Conservation (phyloP, 768 basidiomycete species). For the Mycena rosella region DNA sequence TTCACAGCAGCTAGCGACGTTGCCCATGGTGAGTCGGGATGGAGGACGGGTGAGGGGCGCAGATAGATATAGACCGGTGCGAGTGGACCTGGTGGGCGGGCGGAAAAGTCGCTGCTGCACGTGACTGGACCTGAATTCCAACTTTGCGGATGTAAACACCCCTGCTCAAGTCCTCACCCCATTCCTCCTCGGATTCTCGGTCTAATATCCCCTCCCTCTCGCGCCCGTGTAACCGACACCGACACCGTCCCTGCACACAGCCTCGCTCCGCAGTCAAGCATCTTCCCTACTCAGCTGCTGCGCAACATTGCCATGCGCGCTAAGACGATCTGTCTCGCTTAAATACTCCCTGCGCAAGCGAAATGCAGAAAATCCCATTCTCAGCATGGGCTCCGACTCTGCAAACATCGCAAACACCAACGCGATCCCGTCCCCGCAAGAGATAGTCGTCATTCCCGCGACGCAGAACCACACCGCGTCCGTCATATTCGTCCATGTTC, state of each 20-base stretch:
- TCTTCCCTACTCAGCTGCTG: constrained; percentile 27
- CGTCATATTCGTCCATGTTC: constrained; percentile 79
- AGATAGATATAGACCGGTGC: constrained; percentile 1
- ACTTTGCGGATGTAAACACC: no score
- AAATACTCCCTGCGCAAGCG: constrained; percentile 24
- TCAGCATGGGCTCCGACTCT: background rate
- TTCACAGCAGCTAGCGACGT: constrained; percentile 84
- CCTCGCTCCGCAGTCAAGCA: constrained; percentile 27
- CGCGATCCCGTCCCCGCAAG: constrained; percentile 13
- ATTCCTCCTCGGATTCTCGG: no score
- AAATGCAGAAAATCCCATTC: background rate
- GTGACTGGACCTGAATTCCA: background rate
- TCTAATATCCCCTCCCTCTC: background rate
- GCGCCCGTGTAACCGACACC: no score
- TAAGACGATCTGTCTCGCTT: constrained; percentile 8
- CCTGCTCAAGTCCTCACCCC: no score
- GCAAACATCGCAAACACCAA: constrained; percentile 33
- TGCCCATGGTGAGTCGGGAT: constrained; percentile 67
- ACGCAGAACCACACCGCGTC: constrained; percentile 68
- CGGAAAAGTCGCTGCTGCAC: background rate
- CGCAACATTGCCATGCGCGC: constrained; percentile 34
- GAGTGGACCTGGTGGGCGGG: background rate
- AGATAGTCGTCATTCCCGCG: constrained; percentile 38
- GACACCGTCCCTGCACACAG: constrained; percentile 12
- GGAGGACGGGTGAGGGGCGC: constrained; percentile 9